Evolutionary conservation across 805 yeast genomes (phyloP).

Genomic region (Hanseniaspora meyeri): DNA sequence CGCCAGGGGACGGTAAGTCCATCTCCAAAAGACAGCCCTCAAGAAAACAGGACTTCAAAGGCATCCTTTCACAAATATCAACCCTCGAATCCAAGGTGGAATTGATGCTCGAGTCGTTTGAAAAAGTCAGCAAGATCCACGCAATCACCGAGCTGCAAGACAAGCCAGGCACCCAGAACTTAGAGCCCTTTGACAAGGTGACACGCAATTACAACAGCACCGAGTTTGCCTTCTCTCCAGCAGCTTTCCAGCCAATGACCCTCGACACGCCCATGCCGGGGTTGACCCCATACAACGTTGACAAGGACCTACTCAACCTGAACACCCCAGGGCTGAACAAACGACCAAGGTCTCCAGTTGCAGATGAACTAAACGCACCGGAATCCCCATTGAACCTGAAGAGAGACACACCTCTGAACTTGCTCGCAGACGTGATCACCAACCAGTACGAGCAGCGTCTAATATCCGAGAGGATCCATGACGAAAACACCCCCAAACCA

Average conservation of each 20-base stretch:
- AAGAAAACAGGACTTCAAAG: slow-evolving; percentile 12
- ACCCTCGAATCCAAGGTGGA: slow-evolving; percentile 9
- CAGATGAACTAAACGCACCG: not conserved
- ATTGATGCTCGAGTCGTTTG: not conserved
- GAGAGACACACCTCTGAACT: not conserved
- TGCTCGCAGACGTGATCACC: not conserved
- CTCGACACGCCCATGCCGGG: not conserved
- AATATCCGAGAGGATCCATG: not conserved
- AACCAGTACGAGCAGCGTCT: not conserved
- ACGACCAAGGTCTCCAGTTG: not conserved
- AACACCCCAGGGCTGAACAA: not conserved
- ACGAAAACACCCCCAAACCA: not conserved
- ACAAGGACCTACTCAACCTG: not conserved
- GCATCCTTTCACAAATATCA: not conserved
- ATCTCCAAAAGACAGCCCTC: slow-evolving; percentile 15
- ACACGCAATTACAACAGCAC: not conserved
- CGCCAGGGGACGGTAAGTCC: not conserved
- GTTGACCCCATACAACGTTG: not conserved
- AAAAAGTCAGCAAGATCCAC: not conserved
- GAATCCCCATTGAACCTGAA: not conserved
- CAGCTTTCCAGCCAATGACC: not conserved
- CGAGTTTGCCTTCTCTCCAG: not conserved
- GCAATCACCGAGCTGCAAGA: not conserved
- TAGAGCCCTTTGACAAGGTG: not conserved
- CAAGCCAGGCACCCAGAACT: not conserved